Evolutionary conservation across 805 yeast genomes (phyloP).

Genomic region (Yamadazyma nakazawae): DNA sequence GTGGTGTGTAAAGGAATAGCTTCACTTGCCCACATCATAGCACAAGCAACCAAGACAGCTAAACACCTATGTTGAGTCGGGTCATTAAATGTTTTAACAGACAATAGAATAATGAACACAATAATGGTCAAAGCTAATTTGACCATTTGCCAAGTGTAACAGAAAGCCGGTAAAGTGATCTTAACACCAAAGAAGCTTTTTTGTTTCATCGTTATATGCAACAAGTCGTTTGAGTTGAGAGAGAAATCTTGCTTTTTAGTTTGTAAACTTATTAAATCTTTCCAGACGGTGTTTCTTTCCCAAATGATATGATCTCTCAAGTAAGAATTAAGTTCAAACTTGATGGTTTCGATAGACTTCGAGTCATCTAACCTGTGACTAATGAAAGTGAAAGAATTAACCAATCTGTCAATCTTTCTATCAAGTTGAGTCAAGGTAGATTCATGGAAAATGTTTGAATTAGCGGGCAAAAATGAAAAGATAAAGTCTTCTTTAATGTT

Average conservation of each 20-base stretch:
- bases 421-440: conserved; percentile 38
- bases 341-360: conserved; percentile 47
- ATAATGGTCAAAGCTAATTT: conserved; percentile 48
- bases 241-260: conserved; percentile 28
- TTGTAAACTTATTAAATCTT: conserved; percentile 82
- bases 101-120: conserved; percentile 50
- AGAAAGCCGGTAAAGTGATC: conserved; percentile 43
- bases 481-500: conserved; percentile 59
- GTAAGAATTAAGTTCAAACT: conserved; percentile 46
- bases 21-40: conserved; percentile 51
- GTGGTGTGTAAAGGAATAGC: conserved; percentile 51
- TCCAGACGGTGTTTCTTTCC: conserved; percentile 98
- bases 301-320: conserved; percentile 92
- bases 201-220: conserved; percentile 19
- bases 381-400: conserved; percentile 51
- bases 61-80: conserved; percentile 67
- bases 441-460: conserved; percentile 55
- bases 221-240: conserved; percentile 15
- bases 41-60: conserved; percentile 59
- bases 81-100: conserved; percentile 59
- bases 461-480: conserved; percentile 37
- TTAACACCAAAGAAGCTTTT: conserved; percentile 16
- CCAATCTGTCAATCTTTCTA: conserved; percentile 49
- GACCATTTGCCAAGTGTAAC: conserved; percentile 46
- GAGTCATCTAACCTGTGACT: conserved; percentile 35